Conservation (phyloP, 352 stramenopile genomes). For the Salisapilia sapeloensis region DNA sequence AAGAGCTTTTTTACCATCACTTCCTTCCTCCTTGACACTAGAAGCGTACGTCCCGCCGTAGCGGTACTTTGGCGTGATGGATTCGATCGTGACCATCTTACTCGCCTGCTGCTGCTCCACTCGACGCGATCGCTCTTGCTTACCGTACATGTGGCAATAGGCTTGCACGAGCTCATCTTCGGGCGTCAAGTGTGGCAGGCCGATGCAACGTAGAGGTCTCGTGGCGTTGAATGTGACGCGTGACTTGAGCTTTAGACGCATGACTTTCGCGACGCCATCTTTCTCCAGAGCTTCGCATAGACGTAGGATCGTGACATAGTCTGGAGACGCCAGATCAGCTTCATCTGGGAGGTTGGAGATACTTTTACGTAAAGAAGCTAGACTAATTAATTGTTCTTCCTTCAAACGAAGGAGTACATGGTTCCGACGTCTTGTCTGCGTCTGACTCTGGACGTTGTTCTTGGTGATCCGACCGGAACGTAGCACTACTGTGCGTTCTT, state of each 20-base stretch:
- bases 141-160: slow-evolving; percentile 62
- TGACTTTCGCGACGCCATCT: too few species aligned
- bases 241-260: not conserved
- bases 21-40: too few species aligned
- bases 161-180: slow-evolving; percentile 52
- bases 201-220: slow-evolving; percentile 45
- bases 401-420: slow-evolving; percentile 44
- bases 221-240: slow-evolving; percentile 29
- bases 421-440: slow-evolving; percentile 25
- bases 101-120: not conserved
- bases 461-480: too few species aligned
- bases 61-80: too few species aligned
- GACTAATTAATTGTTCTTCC: slow-evolving; percentile 57
- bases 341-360: too few species aligned
- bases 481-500: too few species aligned
- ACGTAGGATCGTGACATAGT: too few species aligned
- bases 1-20: too few species aligned
- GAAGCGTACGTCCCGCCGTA: too few species aligned
- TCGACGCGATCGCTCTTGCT: slow-evolving; percentile 51
- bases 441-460: too few species aligned
- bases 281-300: too few species aligned
- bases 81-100: not conserved
- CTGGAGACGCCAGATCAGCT: too few species aligned
- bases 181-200: slow-evolving; percentile 40
- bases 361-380: slow-evolving; percentile 58